Evolutionary conservation across 2,329 filamentous ascomycete species (phyloP), one percentile per base, ranked within the genome.

Genomic region (Fusarium subtropicale): DNA sequence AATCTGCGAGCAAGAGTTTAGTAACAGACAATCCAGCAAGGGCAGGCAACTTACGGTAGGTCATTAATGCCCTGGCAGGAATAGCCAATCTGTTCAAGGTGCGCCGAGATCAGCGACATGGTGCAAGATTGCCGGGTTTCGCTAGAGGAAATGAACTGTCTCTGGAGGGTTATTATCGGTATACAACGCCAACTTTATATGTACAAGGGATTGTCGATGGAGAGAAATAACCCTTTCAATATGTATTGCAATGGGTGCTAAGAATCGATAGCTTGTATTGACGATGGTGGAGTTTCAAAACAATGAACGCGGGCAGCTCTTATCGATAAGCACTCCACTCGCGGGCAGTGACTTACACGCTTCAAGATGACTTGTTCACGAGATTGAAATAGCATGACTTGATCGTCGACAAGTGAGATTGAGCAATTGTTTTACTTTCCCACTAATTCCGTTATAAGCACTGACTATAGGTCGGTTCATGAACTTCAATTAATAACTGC

Each of bases 11-110:
- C 50, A 66, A 26, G 6, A 59, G 31, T 12, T 33, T 11, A 24
- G 12, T 31, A 56, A 18, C 18, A 33, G 28, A 22, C 11, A 11
- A 12, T 18, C 20, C 24, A 39, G 9, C 20, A 26, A 22, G 12
- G n/a, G 7, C 50, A 7, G 4, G 11, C 26, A 20, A 75, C 88
- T 65, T 81, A 94, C 92, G 91, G 90, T 20, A 94, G 86, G 53
- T 90, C 89, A 64, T 90, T 87, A 70, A 94, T 94, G 60, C 91
- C 90, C 78, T 90, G 87, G 67, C 92, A 91, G n/a, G 90, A 93
- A 71, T 91, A 86, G 53, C 86, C 82, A 60, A 94, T 94, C 78
- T 94, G 91, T 81, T 93, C 91, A 28, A 94, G 85, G 76, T 94
- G 91, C 39, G 85, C 87, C 10, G 86, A 84, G 28, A 94, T 84